Evolutionary conservation across 2,329 filamentous ascomycete species (phyloP), one percentile per base, ranked within the genome.

Genomic region (Penicillium sp.): DNA sequence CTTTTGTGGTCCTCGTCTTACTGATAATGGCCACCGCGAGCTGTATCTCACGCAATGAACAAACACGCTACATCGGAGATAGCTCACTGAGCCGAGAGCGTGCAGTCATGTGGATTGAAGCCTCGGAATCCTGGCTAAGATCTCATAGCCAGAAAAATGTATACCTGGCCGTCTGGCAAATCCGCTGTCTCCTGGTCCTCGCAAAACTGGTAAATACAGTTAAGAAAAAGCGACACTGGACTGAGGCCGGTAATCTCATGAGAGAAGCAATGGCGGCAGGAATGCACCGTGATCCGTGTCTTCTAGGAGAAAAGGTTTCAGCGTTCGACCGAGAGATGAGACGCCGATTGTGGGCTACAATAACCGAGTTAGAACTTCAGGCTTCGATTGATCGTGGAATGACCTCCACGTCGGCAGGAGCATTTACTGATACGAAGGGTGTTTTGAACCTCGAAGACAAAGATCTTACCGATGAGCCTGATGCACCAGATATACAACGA

Each of bases 341-440:
- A 37, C 42, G 57, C 7, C 72, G 82, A 33, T 63, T 84, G 3
- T 84, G 82, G 82, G 75, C 75, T 4, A 82, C 81, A 4, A 79
- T 82, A 4, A 69, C 78, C 3, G 82, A 84, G 58, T 62, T 83
- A n/a, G 81, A 84, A 50, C 64, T 83, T 9, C 81, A 83, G 59
- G 75, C 76, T 1, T 79, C 79, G 1, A 71, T 83, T 11, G 81
- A 83, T 55, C 71, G 73, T 23, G 82, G 82, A 2, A 77, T 83
- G 68, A 75, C 78, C 4, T 77, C 80, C 50, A 67, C 60, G 3
- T 61, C 59, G 9, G 60, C 62, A 6, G 57, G 56, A 9, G 46
- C 63, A 14, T 57, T 58, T 5, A 44, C 60, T 4, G 64, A 66
- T 46, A 59, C 50, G 4, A 52, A 48, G 8, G 27, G 50, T 7